phyloP scores from a whole-genome alignment of 345 rosid genomes.

The Nasturtium officinale region DNA sequence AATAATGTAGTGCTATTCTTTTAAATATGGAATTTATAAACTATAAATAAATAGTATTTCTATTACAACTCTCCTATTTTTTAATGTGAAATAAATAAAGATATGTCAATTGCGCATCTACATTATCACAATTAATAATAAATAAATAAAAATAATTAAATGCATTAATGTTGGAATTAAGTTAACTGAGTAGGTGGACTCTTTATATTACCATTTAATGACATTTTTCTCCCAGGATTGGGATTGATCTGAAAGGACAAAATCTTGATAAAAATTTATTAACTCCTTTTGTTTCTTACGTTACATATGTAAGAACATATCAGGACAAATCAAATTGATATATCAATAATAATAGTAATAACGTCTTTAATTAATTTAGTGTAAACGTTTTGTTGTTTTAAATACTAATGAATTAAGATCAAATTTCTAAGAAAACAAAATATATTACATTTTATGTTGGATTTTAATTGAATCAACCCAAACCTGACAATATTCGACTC shows the following conservation, averaged over 20 bases:
- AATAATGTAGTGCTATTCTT: not conserved
- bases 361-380: not conserved
- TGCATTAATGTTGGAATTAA: conserved; percentile 23
- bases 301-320: not conserved
- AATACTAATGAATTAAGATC: not conserved
- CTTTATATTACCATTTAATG: conserved; percentile 11
- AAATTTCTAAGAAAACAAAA: not conserved
- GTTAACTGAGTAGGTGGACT: conserved; percentile 23
- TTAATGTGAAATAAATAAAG: conserved; percentile 4
- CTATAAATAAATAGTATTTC: not conserved
- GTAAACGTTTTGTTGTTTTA: not conserved
- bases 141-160: not conserved
- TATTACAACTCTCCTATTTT: not conserved
- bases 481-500: not conserved
- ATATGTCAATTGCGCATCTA: not conserved
- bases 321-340: not conserved
- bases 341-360: not conserved
- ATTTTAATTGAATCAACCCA: not conserved
- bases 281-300: not conserved
- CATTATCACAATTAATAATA: conserved; percentile 1
- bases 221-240: not conserved
- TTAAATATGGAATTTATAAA: not conserved
- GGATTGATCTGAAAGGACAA: conserved; percentile 28
- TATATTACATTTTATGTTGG: not conserved
- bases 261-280: not conserved